These are phyloP conservation scores for Diospyros lotus DNA, from an alignment of 148 eudicot genomes.

Conservation along the genomic window DNA sequence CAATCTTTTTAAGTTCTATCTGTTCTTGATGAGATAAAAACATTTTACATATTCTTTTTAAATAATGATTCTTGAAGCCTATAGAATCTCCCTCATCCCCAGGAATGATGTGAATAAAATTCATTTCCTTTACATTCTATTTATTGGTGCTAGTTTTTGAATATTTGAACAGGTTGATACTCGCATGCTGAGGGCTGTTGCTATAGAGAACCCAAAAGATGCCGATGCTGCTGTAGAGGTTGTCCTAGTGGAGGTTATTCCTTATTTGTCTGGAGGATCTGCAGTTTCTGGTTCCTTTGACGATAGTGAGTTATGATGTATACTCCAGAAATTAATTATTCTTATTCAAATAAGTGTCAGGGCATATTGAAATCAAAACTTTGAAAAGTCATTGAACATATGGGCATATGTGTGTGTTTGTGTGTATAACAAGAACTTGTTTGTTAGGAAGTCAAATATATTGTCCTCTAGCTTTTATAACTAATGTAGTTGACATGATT, in stretches of 20 bases:
- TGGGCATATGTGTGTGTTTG: background rate
- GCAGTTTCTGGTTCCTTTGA: slow-evolving; percentile 21
- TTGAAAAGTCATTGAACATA: background rate
- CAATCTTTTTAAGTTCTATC: background rate
- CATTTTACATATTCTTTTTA: background rate
- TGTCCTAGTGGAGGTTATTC: slow-evolving; percentile 60
- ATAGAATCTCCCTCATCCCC: background rate
- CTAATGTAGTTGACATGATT: slow-evolving; percentile 13
- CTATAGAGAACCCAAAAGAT: slow-evolving; percentile 79
- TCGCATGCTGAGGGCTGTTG: slow-evolving; percentile 77
- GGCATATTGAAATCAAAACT: background rate
- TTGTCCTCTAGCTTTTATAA: background rate
- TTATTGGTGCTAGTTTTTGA: background rate
- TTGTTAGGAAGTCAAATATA: background rate
- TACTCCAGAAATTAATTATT: slow-evolving; percentile 17
- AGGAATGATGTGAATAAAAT: background rate
- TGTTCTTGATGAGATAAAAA: background rate
- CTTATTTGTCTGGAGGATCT: slow-evolving; percentile 27
- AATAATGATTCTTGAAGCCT: background rate
- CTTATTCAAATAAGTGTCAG: background rate
- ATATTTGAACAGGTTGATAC: slow-evolving; percentile 53
- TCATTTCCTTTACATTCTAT: background rate
- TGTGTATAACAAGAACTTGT: too few species aligned
- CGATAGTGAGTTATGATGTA: slow-evolving; percentile 9
- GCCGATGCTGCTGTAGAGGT: slow-evolving; percentile 61